phyloP scores from a whole-genome alignment of 2,329 filamentous ascomycete species.

The Graphiopsis chlorocephala region DNA sequence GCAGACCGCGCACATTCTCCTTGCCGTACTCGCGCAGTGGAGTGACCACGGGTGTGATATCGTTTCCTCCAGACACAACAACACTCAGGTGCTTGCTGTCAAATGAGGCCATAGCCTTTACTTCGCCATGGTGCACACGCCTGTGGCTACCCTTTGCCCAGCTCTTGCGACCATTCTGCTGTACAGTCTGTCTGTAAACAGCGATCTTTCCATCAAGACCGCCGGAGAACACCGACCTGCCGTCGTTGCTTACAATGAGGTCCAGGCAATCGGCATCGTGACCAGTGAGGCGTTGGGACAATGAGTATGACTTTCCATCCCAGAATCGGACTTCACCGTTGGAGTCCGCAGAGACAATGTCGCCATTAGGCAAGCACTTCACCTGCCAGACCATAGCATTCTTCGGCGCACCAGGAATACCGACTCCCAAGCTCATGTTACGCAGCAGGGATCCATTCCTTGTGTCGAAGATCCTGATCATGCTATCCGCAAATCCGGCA shows the following conservation, averaged over 20 bases:
- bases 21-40: constrained; percentile 74
- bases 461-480: constrained; percentile 87
- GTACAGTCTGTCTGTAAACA: constrained; percentile 66
- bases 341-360: constrained; percentile 92
- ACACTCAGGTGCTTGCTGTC: constrained; percentile 82
- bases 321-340: constrained; percentile 91
- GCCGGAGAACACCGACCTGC: constrained; percentile 78
- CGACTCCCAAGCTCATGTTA: constrained; percentile 81
- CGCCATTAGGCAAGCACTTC: constrained; percentile 79
- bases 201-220: constrained; percentile 89
- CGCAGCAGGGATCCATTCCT: constrained; percentile 72
- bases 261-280: constrained; percentile 90
- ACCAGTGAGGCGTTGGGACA: constrained; percentile 78
- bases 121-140: constrained; percentile 87
- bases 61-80: constrained; percentile 84
- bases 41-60: constrained; percentile 77
- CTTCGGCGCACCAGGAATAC: constrained; percentile 71
- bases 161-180: constrained; percentile 49
- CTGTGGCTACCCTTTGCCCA: constrained; percentile 88
- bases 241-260: constrained; percentile 77
- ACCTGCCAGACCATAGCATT: constrained; percentile 92
- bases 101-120: constrained; percentile 89
- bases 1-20: constrained; percentile 77
- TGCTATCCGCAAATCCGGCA: constrained; percentile 93
- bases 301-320: constrained; percentile 88